These are phyloP conservation scores for Lizanozyma gosingica DNA, from an alignment of 1,139 yeast species.

Conservation along the genomic window DNA sequence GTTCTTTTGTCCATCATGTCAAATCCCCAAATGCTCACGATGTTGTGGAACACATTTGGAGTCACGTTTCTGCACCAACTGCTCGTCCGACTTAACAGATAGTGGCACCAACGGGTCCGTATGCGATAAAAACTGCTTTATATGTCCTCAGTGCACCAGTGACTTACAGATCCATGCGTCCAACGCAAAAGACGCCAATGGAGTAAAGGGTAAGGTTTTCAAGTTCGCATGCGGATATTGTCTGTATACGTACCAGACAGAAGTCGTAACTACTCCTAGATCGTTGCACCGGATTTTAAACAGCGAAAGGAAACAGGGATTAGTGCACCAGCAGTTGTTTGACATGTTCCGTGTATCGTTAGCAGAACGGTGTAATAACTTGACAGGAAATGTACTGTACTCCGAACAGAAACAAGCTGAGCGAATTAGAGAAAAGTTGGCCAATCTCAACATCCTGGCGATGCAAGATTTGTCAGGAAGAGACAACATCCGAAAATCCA, in stretches of 20 bases:
- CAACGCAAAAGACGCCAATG: slow-evolving; percentile 4
- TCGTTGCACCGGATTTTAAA: slow-evolving; percentile 7
- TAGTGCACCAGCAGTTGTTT: neutral
- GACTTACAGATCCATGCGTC: slow-evolving; percentile 6
- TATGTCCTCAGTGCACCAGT: slow-evolving; percentile 9
- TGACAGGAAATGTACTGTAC: neutral
- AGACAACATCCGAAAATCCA: neutral
- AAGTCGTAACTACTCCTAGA: slow-evolving; percentile 8
- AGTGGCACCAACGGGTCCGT: slow-evolving; percentile 2
- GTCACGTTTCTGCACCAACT: slow-evolving; percentile 9
- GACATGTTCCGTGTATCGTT: neutral
- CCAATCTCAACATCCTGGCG: neutral
- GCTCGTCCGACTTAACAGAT: slow-evolving; percentile 7
- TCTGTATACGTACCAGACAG: slow-evolving; percentile 7
- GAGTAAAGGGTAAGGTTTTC: neutral
- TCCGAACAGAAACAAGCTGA: neutral
- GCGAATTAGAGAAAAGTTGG: neutral
- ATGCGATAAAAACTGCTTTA: slow-evolving; percentile 9
- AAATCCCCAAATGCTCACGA: slow-evolving; percentile 3
- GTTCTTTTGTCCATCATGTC: slow-evolving; percentile 10
- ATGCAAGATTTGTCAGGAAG: neutral
- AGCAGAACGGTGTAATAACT: neutral
- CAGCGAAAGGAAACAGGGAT: neutral
- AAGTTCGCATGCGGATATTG: slow-evolving; percentile 7
- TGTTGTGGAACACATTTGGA: slow-evolving; percentile 6